Conservation (phyloP, 73 alveolate genomes). For the Breviolum minutum region DNA sequence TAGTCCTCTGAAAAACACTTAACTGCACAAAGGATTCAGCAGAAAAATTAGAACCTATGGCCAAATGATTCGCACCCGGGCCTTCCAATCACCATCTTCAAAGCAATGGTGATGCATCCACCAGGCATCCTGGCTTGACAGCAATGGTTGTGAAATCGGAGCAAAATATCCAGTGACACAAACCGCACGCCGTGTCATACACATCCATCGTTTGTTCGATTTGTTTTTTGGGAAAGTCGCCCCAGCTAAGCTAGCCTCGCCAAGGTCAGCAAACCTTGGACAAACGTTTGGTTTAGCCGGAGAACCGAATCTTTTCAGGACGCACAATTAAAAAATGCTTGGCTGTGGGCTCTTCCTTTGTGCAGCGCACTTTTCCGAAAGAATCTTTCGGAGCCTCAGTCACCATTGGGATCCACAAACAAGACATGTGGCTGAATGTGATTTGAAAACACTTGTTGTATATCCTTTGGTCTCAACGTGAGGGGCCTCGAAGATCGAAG, state of each 20-base stretch:
- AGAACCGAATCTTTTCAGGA: not conserved
- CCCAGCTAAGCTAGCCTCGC: conserved; percentile 8
- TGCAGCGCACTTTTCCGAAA: conserved; percentile 74
- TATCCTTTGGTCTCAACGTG: not conserved
- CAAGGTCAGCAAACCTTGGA: conserved; percentile 62
- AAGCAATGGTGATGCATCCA: conserved; percentile 94
- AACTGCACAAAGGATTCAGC: not conserved
- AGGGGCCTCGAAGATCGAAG: not conserved
- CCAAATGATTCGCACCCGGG: too few species aligned
- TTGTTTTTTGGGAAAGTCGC: not conserved
- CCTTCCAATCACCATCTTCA: conserved; percentile 81
- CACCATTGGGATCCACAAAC: not conserved
- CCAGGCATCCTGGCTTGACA: conserved; percentile 70
- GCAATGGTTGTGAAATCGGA: not conserved
- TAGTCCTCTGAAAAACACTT: not conserved
- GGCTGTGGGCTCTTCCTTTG: conserved; percentile 45
- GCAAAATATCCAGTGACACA: not conserved
- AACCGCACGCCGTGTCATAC: not conserved
- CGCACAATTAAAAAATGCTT: not conserved
- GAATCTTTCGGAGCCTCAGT: conserved; percentile 65
- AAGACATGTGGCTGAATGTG: not conserved
- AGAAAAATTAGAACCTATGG: not conserved
- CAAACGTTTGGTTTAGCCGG: not conserved
- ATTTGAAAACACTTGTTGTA: too few species aligned
- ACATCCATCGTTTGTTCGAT: not conserved